Conservation (phyloP, 768 basidiomycete species). For the Hemileccinum rubropunctum region DNA sequence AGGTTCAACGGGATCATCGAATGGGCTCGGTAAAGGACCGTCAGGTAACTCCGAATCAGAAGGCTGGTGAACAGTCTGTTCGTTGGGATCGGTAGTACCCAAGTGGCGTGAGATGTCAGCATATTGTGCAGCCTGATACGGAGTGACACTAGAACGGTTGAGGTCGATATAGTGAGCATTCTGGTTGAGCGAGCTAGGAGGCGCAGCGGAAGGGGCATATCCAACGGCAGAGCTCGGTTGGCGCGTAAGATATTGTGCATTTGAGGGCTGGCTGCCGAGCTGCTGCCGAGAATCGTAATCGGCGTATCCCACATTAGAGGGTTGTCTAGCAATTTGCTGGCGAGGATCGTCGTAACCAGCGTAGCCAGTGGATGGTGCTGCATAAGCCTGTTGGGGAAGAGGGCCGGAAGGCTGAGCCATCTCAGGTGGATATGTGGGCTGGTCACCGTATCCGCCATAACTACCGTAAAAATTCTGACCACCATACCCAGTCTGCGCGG, state of each 20-base stretch:
- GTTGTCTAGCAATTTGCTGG: slow-evolving; percentile 21
- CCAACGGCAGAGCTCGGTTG: slow-evolving; percentile 15
- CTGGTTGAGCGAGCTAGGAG: slow-evolving; percentile 17
- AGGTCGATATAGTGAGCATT: slow-evolving; percentile 59
- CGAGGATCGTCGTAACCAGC: slow-evolving; percentile 28
- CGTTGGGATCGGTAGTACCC: slow-evolving; percentile 31
- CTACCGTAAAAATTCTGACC: slow-evolving; percentile 25
- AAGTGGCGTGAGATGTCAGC: slow-evolving; percentile 63
- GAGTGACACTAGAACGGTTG: slow-evolving; percentile 65
- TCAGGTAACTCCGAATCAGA: slow-evolving; percentile 12
- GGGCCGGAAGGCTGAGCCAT: slow-evolving; percentile 9
- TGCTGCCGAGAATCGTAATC: slow-evolving; percentile 30
- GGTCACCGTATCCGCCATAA: slow-evolving; percentile 27
- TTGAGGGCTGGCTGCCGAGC: slow-evolving; percentile 24
- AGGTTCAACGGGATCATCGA: slow-evolving; percentile 20
- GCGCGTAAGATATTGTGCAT: slow-evolving; percentile 19
- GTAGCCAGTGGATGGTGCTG: slow-evolving; percentile 17
- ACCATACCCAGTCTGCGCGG: slow-evolving; percentile 14
- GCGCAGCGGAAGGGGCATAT: slow-evolving; percentile 6
- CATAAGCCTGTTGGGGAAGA: slow-evolving; percentile 23
- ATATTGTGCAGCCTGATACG: slow-evolving; percentile 75
- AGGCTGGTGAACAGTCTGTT: slow-evolving; percentile 10
- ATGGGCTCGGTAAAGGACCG: slow-evolving; percentile 27
- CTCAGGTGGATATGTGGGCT: slow-evolving; percentile 17
- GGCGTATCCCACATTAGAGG: slow-evolving; percentile 15